Base-by-base conservation (phyloP, 2,329 filamentous ascomycete species). In the Pseudogymnoascus sp. region DNA sequence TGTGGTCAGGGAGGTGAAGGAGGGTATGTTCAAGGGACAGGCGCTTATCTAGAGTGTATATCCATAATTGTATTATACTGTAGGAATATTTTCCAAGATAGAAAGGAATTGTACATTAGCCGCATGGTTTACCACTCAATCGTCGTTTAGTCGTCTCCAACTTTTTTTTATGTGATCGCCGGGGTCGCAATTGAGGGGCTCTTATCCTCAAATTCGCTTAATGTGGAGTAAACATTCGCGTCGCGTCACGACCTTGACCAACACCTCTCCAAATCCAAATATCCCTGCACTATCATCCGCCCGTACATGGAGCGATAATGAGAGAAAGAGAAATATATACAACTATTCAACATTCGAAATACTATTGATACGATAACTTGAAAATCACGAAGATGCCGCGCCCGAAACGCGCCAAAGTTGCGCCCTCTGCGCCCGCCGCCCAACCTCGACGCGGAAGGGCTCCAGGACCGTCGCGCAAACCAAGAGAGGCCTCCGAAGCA, bases 1-100 rank as follows among this genome's bases (percentile, higher is more conserved):
- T 75, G 85, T 97, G 31, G 92, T 97, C 35, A 86, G 87, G 35
- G 95, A 97, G 75, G 93, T 99, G 21, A 89, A 91, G 75, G 89
- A 95, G 72, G 95, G 87, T 68, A 93, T 93, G 89, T 92, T 87
- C 72, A 89, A 86, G 78, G 89, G 89, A 60, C 87, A 91, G 74
- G 89, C 89, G 42, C 78, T 93, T 70, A 89, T 92, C 64, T 91
- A 82, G 50, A 59, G 33, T 26, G 50, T n/a, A 21, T 33, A 56
- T 56, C 17, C 17, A 56, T 56, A 56, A 56, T 56, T 56, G 50
- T 56, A 56, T 56, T 56, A 56, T 56, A 56, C 50, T 56, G 50
- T 56, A 56, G 23, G 29, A 33, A 56, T 33, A 56, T 31, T 56
- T n/a, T 19, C 50, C 17, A 33, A 21, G 17, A 33, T 56, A 56